Evolutionary conservation across 2,329 filamentous ascomycete species (phyloP).

Genomic region (Fusarium sp.): DNA sequence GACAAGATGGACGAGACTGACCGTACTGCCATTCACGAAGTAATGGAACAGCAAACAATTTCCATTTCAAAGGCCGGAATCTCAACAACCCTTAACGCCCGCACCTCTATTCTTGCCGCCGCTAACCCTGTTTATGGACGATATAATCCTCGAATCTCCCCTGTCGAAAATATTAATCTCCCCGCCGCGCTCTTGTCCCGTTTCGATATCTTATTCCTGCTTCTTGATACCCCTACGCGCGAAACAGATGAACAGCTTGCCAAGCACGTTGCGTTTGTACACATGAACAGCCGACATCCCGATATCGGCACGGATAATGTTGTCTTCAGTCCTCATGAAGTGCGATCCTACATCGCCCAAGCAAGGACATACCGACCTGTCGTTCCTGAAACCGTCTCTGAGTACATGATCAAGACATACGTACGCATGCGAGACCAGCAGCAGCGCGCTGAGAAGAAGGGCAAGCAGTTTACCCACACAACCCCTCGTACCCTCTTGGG

Average conservation of each 20-base stretch:
- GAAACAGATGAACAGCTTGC: constrained; percentile 94
- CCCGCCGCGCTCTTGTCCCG: constrained; percentile 96
- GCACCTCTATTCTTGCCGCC: constrained; percentile 93
- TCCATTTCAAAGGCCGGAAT: constrained; percentile 82
- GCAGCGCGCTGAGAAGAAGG: constrained; percentile 88
- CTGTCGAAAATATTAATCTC: constrained; percentile 98
- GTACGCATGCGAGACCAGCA: constrained; percentile 93
- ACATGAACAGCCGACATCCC: constrained; percentile 96
- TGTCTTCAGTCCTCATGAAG: constrained; percentile 92
- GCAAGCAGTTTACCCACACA: constrained; percentile 93
- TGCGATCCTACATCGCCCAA: constrained; percentile 94
- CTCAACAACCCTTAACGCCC: constrained; percentile 86
- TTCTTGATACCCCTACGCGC: constrained; percentile 91
- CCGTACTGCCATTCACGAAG: constrained; percentile 85
- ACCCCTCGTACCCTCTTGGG: constrained; percentile 93
- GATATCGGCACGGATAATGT: constrained; percentile 70
- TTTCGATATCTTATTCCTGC: constrained; percentile 97
- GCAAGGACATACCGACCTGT: constrained; percentile 89
- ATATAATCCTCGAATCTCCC: constrained; percentile 97
- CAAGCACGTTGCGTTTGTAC: constrained; percentile 93
- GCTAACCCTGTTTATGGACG: constrained; percentile 97
- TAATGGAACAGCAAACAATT: constrained; percentile 90
- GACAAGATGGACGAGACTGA: constrained; percentile 91
- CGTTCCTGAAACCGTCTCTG: constrained; percentile 85
- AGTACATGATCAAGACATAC: constrained; percentile 98